Conservation (phyloP, 1,284 basidiomycete species). For the Ustilago xerochloae region DNA sequence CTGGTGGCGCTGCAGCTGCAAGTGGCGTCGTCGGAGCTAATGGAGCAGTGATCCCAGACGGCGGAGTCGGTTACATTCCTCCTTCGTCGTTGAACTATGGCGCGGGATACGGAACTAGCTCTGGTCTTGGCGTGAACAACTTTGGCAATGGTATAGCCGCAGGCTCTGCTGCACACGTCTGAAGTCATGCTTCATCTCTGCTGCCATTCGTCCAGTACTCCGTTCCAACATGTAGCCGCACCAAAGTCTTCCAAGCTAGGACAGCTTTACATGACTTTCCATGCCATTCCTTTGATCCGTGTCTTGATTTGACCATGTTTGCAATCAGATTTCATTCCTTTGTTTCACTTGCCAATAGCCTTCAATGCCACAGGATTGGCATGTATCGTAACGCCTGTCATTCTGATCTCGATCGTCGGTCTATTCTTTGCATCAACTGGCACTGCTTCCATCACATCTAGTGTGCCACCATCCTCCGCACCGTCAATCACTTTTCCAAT, state of each 20-base stretch:
- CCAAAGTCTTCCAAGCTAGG: too few species aligned
- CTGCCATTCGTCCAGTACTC: neutral
- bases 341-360: slow-evolving; percentile 34
- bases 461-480: slow-evolving; percentile 57
- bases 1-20: neutral
- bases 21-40: too few species aligned
- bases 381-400: slow-evolving; percentile 87
- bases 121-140: slow-evolving; percentile 5
- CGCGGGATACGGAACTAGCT: neutral
- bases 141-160: slow-evolving; percentile 32
- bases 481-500: slow-evolving; percentile 65
- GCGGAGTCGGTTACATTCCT: slow-evolving; percentile 24
- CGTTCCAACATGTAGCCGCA: too few species aligned
- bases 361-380: slow-evolving; percentile 89
- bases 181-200: neutral
- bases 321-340: too few species aligned
- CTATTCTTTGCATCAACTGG: slow-evolving; percentile 91
- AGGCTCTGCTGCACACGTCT: slow-evolving; percentile 26
- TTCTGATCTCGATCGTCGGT: slow-evolving; percentile 83
- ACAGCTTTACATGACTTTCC: too few species aligned
- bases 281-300: neutral
- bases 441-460: slow-evolving; percentile 75
- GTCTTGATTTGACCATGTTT: too few species aligned
- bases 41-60: slow-evolving; percentile 8
- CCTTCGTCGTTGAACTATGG: slow-evolving; percentile 12